phyloP scores from a whole-genome alignment of 352 stramenopile species.

The Phytophthora multivora region DNA sequence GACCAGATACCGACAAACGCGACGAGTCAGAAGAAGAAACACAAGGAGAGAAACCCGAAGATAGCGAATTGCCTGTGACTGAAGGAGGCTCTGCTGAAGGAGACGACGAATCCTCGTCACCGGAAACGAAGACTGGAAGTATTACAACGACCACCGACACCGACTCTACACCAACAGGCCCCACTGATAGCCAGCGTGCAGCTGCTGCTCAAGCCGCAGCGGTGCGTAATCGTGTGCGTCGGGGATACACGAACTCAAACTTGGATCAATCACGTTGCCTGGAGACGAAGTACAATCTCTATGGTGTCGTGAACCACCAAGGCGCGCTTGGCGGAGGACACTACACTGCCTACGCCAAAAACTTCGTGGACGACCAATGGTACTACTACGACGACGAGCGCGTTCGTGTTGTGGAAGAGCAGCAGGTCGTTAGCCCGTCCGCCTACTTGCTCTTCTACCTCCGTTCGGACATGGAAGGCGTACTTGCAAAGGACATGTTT shows the following conservation, averaged over 20 bases:
- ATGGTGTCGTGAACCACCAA: conserved; percentile 90
- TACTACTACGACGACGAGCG: conserved; percentile 92
- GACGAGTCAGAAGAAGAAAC: conserved; percentile 15
- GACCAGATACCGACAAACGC: conserved; percentile 8
- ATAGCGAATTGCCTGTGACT: conserved; percentile 16
- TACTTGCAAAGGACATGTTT: conserved; percentile 86
- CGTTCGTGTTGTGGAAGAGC: conserved; percentile 85
- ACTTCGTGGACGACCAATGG: conserved; percentile 90
- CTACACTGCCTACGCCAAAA: conserved; percentile 90
- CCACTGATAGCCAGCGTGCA: conserved; percentile 31
- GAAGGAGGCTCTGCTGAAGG: conserved; percentile 9
- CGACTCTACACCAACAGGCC: conserved; percentile 10
- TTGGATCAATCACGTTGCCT: conserved; percentile 86
- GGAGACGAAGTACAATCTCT: conserved; percentile 89
- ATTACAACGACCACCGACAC: conserved; percentile 10
- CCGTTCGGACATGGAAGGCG: conserved; percentile 86
- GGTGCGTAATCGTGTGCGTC: conserved; percentile 70
- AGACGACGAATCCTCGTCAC: conserved; percentile 15
- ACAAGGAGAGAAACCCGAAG: conserved; percentile 24
- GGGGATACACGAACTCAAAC: conserved; percentile 90
- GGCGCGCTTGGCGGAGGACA: conserved; percentile 86
- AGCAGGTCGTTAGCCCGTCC: conserved; percentile 82
- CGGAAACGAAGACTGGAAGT: conserved; percentile 13
- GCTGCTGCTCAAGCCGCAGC: conserved; percentile 34
- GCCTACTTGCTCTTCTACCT: conserved; percentile 94